phyloP scores from a whole-genome alignment of 257 asterid species.

The Buddleja alternifolia region DNA sequence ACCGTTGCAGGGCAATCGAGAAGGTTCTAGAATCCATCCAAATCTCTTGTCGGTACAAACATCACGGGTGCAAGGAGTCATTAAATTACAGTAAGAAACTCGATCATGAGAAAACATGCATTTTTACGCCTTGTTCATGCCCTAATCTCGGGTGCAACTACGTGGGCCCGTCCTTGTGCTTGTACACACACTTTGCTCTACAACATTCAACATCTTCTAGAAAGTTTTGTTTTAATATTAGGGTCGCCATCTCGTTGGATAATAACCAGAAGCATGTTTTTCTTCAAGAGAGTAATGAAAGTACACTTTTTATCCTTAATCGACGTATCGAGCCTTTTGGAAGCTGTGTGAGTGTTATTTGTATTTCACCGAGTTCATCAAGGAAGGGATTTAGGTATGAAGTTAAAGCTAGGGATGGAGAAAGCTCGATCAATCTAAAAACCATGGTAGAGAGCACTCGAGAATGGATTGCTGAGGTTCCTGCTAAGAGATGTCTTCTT shows the following conservation, averaged over 20 bases:
- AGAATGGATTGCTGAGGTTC: slow-evolving; percentile 29
- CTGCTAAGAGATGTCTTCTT: slow-evolving; percentile 38
- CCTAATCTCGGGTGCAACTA: slow-evolving; percentile 41
- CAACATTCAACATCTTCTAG: slow-evolving; percentile 30
- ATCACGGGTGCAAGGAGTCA: slow-evolving; percentile 49
- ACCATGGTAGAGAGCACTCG: slow-evolving; percentile 38
- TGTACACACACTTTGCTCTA: slow-evolving; percentile 44
- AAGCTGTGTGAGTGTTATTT: slow-evolving; percentile 36
- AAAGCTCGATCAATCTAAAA: slow-evolving; percentile 35
- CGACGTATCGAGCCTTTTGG: slow-evolving; percentile 35
- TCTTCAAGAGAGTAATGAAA: slow-evolving; percentile 39
- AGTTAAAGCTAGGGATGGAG: slow-evolving; percentile 36
- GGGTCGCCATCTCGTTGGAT: slow-evolving; percentile 30
- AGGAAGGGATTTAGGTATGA: slow-evolving; percentile 30
- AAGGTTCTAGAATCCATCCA: slow-evolving; percentile 57
- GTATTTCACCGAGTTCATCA: slow-evolving; percentile 38
- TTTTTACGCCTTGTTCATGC: slow-evolving; percentile 47
- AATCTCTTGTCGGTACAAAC: slow-evolving; percentile 43
- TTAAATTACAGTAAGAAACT: slow-evolving; percentile 39
- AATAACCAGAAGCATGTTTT: slow-evolving; percentile 31
- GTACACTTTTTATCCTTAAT: slow-evolving; percentile 42
- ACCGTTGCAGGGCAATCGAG: slow-evolving; percentile 67
- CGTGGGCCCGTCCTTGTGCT: slow-evolving; percentile 22
- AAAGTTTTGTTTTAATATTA: slow-evolving; percentile 20
- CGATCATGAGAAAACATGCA: slow-evolving; percentile 49